Evolutionary conservation across 805 yeast genomes (phyloP), one percentile per base, ranked within the genome.

Genomic region (Schizosaccharomyces lindneri): DNA sequence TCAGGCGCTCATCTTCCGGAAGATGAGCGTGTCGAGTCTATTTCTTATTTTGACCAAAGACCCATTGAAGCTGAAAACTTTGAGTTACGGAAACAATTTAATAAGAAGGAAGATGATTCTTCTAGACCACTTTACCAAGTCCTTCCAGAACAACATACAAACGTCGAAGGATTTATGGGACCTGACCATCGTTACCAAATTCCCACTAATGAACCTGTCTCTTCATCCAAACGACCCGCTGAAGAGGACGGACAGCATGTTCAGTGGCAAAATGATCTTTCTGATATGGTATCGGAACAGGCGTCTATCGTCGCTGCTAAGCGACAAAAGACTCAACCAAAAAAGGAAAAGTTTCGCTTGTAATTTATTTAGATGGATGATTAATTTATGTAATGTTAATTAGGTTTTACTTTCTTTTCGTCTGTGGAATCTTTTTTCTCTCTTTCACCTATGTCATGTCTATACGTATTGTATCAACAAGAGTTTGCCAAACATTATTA

Each of bases 1-100:
- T 66, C 63, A 0, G 68, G 62, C 31, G 68, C 67, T 4, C 69
- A 61, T 65, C n/a, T n/a, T n/a, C 9, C 67, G 63, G 11, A 71
- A 39, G 51, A 46, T 46, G 21, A 19, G 5, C 24, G 27, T 51
- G 57, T 29, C 9, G 57, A 51, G 36, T 29, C 57, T 29, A 39
- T 59, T 48, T 57, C 63, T 6, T 59, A 62, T 0, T 19, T 59
- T 31, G 55, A 46, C n/a, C 51, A 46, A 46, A 19, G 27, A 7
- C 21, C 21, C 17, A 24, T 48, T 24, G 60, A 62, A n/a, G 61
- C 61, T 21, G 64, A 59, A 13, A 36, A 64, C 46, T 48, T 62
- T 21, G 63, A 64, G 19, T 43, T 61, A 15, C 61, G 63, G 24
- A 63, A 64, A 36, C 57, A 62, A 27, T 19, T 29, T 11, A 24